Conservation (phyloP, 148 eudicot genomes). For the Silene uniflora region DNA sequence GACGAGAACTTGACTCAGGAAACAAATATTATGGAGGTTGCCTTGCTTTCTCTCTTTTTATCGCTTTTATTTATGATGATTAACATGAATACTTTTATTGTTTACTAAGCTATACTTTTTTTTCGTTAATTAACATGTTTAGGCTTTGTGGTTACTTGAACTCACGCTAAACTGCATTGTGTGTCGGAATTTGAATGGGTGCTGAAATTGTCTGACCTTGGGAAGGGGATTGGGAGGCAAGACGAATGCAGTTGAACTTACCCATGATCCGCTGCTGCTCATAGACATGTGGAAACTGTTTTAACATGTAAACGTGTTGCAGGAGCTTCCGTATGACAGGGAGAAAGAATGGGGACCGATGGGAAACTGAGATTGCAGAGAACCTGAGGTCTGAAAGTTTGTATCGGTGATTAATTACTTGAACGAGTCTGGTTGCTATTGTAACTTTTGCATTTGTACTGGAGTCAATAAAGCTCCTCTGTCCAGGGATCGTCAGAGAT, state of each 20-base stretch:
- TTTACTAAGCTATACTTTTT: too few species aligned
- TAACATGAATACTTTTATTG: too few species aligned
- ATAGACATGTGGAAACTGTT: background rate
- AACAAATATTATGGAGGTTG: too few species aligned
- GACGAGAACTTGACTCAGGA: too few species aligned
- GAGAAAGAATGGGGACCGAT: conserved; percentile 97
- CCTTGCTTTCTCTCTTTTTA: too few species aligned
- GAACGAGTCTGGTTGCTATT: background rate
- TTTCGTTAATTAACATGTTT: too few species aligned
- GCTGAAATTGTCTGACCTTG: too few species aligned
- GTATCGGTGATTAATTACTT: conserved; percentile 52
- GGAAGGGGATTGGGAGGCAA: too few species aligned
- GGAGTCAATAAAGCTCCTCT: conserved; percentile 27
- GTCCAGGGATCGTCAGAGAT: conserved; percentile 21
- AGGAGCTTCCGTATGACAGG: conserved; percentile 97
- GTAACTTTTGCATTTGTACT: conserved; percentile 13
- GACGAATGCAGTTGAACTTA: background rate
- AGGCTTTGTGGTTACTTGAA: too few species aligned
- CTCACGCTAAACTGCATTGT: too few species aligned
- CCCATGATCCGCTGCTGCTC: background rate
- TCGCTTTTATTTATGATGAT: too few species aligned
- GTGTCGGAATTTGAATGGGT: too few species aligned
- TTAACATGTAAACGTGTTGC: conserved; percentile 11
- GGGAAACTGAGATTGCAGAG: conserved; percentile 99
- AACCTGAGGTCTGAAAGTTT: conserved; percentile 92